Evolutionary conservation across 192 early-diverging fungal species (phyloP), one percentile per base, ranked within the genome.

Genomic region (Entomortierella chlamydospora): DNA sequence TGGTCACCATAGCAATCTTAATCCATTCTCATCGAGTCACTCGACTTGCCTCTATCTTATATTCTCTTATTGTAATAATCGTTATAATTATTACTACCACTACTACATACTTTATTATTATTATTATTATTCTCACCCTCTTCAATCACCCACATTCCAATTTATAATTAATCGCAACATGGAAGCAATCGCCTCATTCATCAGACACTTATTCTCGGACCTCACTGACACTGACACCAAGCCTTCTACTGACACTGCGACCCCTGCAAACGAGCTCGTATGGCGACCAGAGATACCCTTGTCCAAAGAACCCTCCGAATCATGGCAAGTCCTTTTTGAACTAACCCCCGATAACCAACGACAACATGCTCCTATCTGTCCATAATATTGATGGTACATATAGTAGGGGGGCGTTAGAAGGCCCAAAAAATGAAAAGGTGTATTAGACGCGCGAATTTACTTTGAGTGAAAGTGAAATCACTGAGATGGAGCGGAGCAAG

Each of bases 211-310:
- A 0, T 29, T 33, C 34, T 55, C 51, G 20, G 31, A 33, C 8
- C 4, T 2, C 55, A 34, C 13, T 57, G 55, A 26, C 18, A 33
- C 55, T 57, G 4, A 29, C 25, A 20, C 55, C 31, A 11, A 33
- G 20, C 55, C 4, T 57, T 47, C 15, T 13, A 26, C 65, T 22
- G 65, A 33, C 55, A 20, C 54, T n/a, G 55, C 11, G 9, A 39
- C 22, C 15, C 12, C 45, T 22, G 5, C 25, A 17, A 56, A 68
- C 45, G 37, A 8, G 8, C 39, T 55, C 26, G 12, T 69, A 20
- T 79, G 76, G 76, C 67, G 61, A 33, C 76, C 76, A 70, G 76
- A 79, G 43, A 79, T 79, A 8, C 76, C 76, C 3, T 34, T 70
- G 28, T 79, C 68, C 55, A 79, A 66, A 26, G 68, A 70, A 31